These are phyloP conservation scores for Clonostachys sp. DNA, from an alignment of 2,329 filamentous ascomycete genomes.

Conservation along the genomic window DNA sequence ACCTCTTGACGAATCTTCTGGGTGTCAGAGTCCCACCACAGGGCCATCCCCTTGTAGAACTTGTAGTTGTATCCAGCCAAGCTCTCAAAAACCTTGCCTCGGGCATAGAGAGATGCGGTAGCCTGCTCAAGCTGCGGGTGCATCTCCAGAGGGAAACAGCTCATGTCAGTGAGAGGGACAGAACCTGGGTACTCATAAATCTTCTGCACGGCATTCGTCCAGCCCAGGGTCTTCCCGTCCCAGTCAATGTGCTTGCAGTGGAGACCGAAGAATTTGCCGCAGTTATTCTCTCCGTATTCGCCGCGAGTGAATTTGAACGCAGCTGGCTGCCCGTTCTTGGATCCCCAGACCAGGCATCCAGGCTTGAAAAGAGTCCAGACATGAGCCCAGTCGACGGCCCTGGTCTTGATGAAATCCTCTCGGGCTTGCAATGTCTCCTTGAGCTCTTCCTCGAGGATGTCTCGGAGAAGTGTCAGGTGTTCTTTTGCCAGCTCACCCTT, in stretches of 20 bases:
- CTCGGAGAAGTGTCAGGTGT: conserved; percentile 40
- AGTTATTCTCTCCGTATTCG: conserved; percentile 27
- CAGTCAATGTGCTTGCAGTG: conserved; percentile 38
- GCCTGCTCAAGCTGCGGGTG: conserved; percentile 32
- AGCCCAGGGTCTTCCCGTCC: conserved; percentile 41
- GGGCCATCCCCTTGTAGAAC: conserved; percentile 32
- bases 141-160: conserved; percentile 36
- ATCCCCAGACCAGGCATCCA: conserved; percentile 31
- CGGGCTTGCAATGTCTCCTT: conserved; percentile 41
- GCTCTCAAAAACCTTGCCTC: conserved; percentile 38
- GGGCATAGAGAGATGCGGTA: conserved; percentile 22
- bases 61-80: conserved; percentile 43
- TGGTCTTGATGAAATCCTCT: conserved; percentile 46
- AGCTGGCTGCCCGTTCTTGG: conserved; percentile 29
- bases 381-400: conserved; percentile 47
- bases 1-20: conserved; percentile 15
- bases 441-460: conserved; percentile 44
- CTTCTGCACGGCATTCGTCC: conserved; percentile 21
- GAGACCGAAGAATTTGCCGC: conserved; percentile 31
- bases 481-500: conserved; percentile 34
- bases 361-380: conserved; percentile 51
- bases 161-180: conserved; percentile 33
- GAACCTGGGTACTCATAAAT: conserved; percentile 37
- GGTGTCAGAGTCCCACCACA: conserved; percentile 12
- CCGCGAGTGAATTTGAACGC: conserved; percentile 30